Conservation (phyloP, 2,329 filamentous ascomycete genomes). For the Pseudogymnoascus sp. region DNA sequence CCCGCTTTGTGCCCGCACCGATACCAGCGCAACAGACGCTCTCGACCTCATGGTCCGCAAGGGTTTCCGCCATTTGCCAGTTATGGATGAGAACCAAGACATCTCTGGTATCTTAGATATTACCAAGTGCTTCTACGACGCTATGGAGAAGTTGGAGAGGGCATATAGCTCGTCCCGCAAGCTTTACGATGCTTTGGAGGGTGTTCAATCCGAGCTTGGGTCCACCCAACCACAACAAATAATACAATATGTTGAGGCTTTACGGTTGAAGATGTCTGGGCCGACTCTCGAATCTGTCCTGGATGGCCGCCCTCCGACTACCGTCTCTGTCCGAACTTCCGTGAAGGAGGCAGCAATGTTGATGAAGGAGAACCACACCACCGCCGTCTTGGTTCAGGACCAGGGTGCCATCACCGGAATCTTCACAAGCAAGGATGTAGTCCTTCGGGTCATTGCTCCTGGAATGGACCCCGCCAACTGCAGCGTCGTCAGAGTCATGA, state of each 20-base stretch:
- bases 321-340: conserved; percentile 90
- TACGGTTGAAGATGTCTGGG: conserved; percentile 94
- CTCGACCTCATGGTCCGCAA: conserved; percentile 97
- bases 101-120: conserved; percentile 98
- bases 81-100: conserved; percentile 99
- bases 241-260: conserved; percentile 95
- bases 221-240: conserved; percentile 96
- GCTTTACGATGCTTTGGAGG: conserved; percentile 93
- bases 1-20: conserved; percentile 90
- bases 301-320: conserved; percentile 84
- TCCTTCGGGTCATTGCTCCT: conserved; percentile 93
- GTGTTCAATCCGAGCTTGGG: conserved; percentile 93
- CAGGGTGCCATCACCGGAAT: conserved; percentile 97
- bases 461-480: conserved; percentile 90
- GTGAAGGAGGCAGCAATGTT: conserved; percentile 90
- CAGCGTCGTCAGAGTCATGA: conserved; percentile 98
- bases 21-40: conserved; percentile 96
- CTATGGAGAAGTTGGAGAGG: conserved; percentile 98
- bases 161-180: conserved; percentile 98
- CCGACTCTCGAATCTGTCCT: conserved; percentile 92
- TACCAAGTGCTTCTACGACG: conserved; percentile 99
- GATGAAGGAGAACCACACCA: conserved; percentile 99
- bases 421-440: conserved; percentile 98
- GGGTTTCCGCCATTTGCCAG: conserved; percentile 92
- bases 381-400: conserved; percentile 90